Evolutionary conservation across 805 yeast genomes (phyloP).

Genomic region (Komagataella mondaviorum): DNA sequence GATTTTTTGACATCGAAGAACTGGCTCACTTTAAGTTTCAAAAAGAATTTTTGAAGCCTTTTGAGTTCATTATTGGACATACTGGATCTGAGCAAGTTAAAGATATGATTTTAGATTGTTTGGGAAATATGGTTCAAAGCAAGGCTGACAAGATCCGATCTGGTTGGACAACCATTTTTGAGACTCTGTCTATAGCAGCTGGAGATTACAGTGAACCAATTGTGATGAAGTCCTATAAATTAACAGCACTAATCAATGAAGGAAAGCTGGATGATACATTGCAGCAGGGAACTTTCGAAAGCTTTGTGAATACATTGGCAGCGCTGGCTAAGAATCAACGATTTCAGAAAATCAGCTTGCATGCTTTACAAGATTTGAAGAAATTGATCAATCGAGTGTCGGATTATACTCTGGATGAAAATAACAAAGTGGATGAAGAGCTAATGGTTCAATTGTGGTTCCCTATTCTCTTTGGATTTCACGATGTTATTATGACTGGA

Average conservation of each 20-base stretch:
- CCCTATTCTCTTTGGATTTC: constrained; percentile 76
- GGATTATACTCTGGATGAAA: constrained; percentile 19
- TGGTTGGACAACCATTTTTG: constrained; percentile 90
- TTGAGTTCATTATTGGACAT: constrained; percentile 62
- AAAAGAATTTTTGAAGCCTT: constrained; percentile 85
- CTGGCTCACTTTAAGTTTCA: constrained; percentile 93
- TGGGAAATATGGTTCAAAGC: constrained; percentile 70
- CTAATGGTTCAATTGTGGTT: constrained; percentile 57
- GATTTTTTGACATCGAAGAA: constrained; percentile 90
- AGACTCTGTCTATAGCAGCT: constrained; percentile 66
- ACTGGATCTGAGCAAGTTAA: constrained; percentile 60
- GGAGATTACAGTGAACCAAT: constrained; percentile 39
- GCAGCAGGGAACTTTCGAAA: constrained; percentile 53
- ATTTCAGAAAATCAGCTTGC: constrained; percentile 71
- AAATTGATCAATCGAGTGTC: constrained; percentile 49
- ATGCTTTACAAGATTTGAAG: constrained; percentile 64
- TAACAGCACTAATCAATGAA: constrained; percentile 47
- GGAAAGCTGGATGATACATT: constrained; percentile 51
- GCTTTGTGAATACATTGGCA: constrained; percentile 63
- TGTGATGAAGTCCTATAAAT: constrained; percentile 49
- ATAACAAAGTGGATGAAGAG: constrained; percentile 14
- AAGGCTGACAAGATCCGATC: constrained; percentile 67
- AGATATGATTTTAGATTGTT: constrained; percentile 83
- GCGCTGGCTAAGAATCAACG: constrained; percentile 74
- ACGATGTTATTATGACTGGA: constrained; percentile 84